Evolutionary conservation across 2,329 filamentous ascomycete genomes (phyloP).

Genomic region (Trichoderma sp.): DNA sequence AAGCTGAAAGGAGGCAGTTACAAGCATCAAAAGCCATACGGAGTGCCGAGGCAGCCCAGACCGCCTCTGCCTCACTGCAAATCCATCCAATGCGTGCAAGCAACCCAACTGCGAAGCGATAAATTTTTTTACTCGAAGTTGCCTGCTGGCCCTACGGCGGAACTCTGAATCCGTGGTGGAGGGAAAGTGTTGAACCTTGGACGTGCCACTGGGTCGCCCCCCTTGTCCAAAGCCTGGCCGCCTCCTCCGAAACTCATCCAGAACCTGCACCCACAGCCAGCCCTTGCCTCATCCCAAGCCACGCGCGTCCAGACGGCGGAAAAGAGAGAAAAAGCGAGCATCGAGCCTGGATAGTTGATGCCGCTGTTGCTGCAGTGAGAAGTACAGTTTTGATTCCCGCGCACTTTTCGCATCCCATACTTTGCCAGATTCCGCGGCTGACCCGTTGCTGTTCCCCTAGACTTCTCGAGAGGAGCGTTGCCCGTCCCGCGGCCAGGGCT

Average conservation of each 20-base stretch:
- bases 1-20: slow-evolving; percentile 14
- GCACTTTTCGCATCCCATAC: background rate
- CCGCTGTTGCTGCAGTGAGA: slow-evolving; percentile 36
- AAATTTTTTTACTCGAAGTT: slow-evolving; percentile 17
- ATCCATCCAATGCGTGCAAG: background rate
- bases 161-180: slow-evolving; percentile 27
- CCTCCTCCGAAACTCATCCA: slow-evolving; percentile 35
- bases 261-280: slow-evolving; percentile 33
- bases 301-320: slow-evolving; percentile 37
- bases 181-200: slow-evolving; percentile 30
- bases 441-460: slow-evolving; percentile 30
- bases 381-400: slow-evolving; percentile 32
- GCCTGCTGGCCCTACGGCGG: slow-evolving; percentile 13
- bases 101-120: background rate
- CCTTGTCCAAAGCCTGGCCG: slow-evolving; percentile 36
- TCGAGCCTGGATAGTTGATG: slow-evolving; percentile 43
- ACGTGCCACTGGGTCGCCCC: slow-evolving; percentile 32
- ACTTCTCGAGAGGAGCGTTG: slow-evolving; percentile 41
- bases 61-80: slow-evolving; percentile 7
- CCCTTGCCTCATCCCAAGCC: slow-evolving; percentile 34
- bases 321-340: slow-evolving; percentile 29
- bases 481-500: slow-evolving; percentile 33
- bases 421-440: slow-evolving; percentile 29
- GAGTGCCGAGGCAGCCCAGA: background rate
- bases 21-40: slow-evolving; percentile 16